Evolutionary conservation across 148 eudicot species (phyloP).

Genomic region (Nepenthes mirabilis): DNA sequence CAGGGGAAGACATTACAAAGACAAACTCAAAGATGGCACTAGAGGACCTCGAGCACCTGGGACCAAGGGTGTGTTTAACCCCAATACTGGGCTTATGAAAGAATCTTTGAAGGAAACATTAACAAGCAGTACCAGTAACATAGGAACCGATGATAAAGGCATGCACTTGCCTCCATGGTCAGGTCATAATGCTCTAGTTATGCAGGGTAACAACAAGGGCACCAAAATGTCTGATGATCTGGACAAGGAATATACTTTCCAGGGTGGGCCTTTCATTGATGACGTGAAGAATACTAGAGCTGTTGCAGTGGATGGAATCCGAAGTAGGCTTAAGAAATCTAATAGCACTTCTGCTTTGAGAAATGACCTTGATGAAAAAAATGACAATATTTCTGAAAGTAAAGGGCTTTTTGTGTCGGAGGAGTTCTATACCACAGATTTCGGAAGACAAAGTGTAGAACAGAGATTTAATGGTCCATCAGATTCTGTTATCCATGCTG

Average conservation of each 20-base stretch:
- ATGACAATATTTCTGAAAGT: constrained; percentile 20
- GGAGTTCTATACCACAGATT: constrained; percentile 63
- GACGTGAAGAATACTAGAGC: constrained; percentile 15
- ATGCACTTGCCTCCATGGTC: constrained; percentile 1
- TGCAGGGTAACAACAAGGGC: constrained; percentile 16
- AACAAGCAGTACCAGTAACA: neutral
- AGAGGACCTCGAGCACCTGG: constrained; percentile 23
- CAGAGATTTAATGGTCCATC: constrained; percentile 21
- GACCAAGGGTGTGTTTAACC: constrained; percentile 9
- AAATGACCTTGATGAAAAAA: constrained; percentile 25
- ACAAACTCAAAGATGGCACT: constrained; percentile 43
- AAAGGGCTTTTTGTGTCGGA: constrained; percentile 53
- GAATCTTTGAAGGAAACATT: constrained; percentile 13
- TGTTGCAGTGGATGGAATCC: constrained; percentile 22
- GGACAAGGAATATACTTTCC: constrained; percentile 12
- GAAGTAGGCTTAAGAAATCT: constrained; percentile 54
- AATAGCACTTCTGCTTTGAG: constrained; percentile 74
- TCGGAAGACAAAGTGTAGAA: constrained; percentile 26
- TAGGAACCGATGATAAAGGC: too few relatives aligned
- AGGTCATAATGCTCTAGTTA: constrained; percentile 16
- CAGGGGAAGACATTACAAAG: constrained; percentile 80
- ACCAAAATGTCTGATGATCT: constrained; percentile 12
- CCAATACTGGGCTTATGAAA: constrained; percentile 4
- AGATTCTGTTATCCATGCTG: constrained; percentile 36
- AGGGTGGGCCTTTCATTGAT: constrained; percentile 11